These are phyloP conservation scores for Polyporus arcularius DNA, from an alignment of 768 basidiomycete species.

Conservation along the genomic window DNA sequence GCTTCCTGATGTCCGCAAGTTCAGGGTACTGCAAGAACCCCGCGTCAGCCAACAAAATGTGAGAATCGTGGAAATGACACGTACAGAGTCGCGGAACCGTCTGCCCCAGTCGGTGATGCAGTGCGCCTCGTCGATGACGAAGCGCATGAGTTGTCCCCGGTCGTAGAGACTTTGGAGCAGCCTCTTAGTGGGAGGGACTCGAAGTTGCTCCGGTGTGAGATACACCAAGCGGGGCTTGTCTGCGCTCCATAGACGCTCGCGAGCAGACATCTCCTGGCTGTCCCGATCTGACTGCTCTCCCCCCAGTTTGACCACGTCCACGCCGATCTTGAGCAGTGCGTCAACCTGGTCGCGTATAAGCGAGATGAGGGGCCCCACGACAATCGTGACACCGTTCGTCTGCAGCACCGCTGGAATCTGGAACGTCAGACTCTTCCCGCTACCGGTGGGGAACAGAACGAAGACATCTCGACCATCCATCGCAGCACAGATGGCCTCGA, in stretches of 20 bases:
- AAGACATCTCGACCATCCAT: conserved; percentile 86
- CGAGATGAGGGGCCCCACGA: conserved; percentile 85
- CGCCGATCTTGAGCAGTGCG: conserved; percentile 58
- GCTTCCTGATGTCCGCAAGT: conserved; percentile 66
- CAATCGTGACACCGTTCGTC: conserved; percentile 74
- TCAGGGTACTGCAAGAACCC: conserved; percentile 56
- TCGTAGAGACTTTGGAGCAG: conserved; percentile 62
- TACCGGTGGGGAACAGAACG: conserved; percentile 95
- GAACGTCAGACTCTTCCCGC: conserved; percentile 87
- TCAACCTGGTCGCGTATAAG: conserved; percentile 90
- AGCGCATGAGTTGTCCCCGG: conserved; percentile 67
- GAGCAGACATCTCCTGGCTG: conserved; percentile 41
- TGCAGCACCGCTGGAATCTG: conserved; percentile 88
- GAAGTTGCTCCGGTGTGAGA: conserved; percentile 89
- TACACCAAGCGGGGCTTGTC: conserved; percentile 73
- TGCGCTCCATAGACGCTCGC: conserved; percentile 40
- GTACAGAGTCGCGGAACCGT: conserved; percentile 83
- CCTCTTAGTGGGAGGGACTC: conserved; percentile 50
- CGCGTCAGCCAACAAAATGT: not conserved
- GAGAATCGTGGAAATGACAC: conserved; percentile 24
- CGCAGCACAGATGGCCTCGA: conserved; percentile 81
- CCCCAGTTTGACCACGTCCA: conserved; percentile 73
- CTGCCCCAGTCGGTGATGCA: conserved; percentile 95
- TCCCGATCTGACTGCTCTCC: conserved; percentile 44
- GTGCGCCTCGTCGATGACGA: conserved; percentile 97